Conservation (phyloP, 2,329 filamentous ascomycete genomes). For the Exophiala xenobiotica region DNA sequence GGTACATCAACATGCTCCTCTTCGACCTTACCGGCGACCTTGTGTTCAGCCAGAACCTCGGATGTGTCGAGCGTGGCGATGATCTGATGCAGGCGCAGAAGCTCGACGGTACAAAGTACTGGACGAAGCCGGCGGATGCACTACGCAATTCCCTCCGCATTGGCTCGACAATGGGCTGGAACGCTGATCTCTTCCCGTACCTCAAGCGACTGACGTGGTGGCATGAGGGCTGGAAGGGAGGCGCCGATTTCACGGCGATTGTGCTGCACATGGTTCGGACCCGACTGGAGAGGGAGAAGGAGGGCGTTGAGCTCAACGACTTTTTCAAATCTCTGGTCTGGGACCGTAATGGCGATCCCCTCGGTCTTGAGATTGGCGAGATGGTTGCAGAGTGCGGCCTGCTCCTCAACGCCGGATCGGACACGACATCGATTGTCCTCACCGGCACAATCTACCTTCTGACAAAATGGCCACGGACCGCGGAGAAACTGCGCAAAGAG, state of each 20-base stretch:
- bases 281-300: slow-evolving; percentile 36
- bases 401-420: slow-evolving; percentile 53
- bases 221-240: slow-evolving; percentile 14
- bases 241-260: slow-evolving; percentile 34
- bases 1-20: background rate
- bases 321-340: slow-evolving; percentile 40
- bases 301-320: slow-evolving; percentile 57
- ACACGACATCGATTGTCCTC: slow-evolving; percentile 52
- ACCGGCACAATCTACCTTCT: slow-evolving; percentile 49
- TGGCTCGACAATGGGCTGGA: background rate
- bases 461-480: slow-evolving; percentile 34
- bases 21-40: slow-evolving; percentile 38
- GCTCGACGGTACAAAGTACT: background rate
- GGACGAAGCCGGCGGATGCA: slow-evolving; percentile 1
- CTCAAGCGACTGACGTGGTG: slow-evolving; percentile 28
- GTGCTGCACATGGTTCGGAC: slow-evolving; percentile 34
- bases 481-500: slow-evolving; percentile 48
- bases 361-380: slow-evolving; percentile 37
- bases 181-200: background rate
- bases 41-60: slow-evolving; percentile 56
- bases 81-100: slow-evolving; percentile 38
- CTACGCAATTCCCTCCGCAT: slow-evolving; percentile 2
- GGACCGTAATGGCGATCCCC: slow-evolving; percentile 35
- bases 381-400: slow-evolving; percentile 42
- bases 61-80: slow-evolving; percentile 51